These are phyloP conservation scores for Bimuria novae-zelandiae DNA, from an alignment of 2,329 filamentous ascomycete species.

Conservation along the genomic window DNA sequence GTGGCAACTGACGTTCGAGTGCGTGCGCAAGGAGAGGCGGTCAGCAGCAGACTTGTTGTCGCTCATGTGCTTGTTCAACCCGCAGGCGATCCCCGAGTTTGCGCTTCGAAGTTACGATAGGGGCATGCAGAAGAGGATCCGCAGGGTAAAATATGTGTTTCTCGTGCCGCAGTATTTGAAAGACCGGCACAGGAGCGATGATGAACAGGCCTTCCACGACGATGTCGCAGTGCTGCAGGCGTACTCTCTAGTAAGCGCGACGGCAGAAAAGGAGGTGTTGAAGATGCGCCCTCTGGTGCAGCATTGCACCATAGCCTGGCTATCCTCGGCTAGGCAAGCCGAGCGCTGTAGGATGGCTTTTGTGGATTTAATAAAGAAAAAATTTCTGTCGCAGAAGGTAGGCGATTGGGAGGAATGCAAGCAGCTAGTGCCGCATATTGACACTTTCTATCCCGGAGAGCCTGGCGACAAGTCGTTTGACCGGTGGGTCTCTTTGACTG, in stretches of 20 bases:
- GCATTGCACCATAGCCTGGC: background rate
- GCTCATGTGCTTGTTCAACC: conserved; percentile 36
- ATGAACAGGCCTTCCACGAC: background rate
- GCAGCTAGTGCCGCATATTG: background rate
- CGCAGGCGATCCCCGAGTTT: conserved; percentile 18
- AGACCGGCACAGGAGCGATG: background rate
- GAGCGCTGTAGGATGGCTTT: background rate
- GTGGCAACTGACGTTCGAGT: conserved; percentile 41
- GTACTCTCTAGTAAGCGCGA: conserved; percentile 1
- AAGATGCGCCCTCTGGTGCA: background rate
- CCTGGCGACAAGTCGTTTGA: background rate
- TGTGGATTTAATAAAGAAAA: background rate
- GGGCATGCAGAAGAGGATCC: background rate
- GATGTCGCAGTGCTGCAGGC: background rate
- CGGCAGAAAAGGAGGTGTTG: background rate
- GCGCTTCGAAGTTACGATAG: background rate
- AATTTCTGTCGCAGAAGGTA: background rate
- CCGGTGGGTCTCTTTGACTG: background rate
- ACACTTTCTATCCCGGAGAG: background rate
- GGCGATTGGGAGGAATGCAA: background rate
- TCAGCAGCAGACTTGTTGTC: conserved; percentile 51
- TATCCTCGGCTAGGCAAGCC: background rate
- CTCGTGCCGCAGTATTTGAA: background rate
- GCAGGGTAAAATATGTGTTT: background rate
- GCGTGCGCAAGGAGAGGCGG: conserved; percentile 37